A percentile compares a stretch with the other conserved stretches of the same genome.
Evolutionary conservation across 306 rosid genomes (phyloP).

Genomic region (Senna tora): DNA sequence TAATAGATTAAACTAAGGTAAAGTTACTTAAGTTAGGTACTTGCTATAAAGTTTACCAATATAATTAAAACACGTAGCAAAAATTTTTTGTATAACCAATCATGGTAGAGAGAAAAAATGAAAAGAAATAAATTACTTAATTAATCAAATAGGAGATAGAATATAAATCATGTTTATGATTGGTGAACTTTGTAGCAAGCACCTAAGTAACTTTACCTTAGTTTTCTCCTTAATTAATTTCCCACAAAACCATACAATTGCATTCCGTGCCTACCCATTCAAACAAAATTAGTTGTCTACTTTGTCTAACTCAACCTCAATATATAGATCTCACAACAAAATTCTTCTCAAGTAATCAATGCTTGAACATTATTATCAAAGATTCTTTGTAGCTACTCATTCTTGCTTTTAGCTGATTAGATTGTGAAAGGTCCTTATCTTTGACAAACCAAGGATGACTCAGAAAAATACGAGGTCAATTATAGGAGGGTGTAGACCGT

Average conservation of each 20-base stretch:
- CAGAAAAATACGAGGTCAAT: background rate
- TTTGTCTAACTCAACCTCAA: constrained; percentile 17
- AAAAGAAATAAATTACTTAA: too few species aligned
- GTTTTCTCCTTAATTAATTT: constrained; percentile 38
- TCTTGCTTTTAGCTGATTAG: constrained; percentile 20
- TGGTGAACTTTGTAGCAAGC: too few species aligned
- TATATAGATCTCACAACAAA: constrained; percentile 13
- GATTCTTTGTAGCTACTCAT: constrained; percentile 21
- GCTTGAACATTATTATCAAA: constrained; percentile 32
- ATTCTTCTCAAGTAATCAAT: constrained; percentile 34
- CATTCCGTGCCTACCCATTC: constrained; percentile 7
- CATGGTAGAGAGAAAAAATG: too few species aligned
- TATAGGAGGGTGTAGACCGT: background rate
- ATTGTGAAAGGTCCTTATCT: constrained; percentile 24
- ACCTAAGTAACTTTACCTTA: too few species aligned
- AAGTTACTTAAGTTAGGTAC: too few species aligned
- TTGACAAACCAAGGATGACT: background rate
- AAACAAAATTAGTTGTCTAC: constrained; percentile 29
- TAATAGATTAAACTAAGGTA: too few species aligned
- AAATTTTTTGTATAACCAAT: too few species aligned
- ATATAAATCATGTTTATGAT: too few species aligned
- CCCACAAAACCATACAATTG: constrained; percentile 13
- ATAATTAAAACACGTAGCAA: too few species aligned
- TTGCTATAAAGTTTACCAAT: too few species aligned
- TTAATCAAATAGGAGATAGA: too few species aligned